phyloP scores from a whole-genome alignment of 148 eudicot genomes.

The Cornus kousa region DNA sequence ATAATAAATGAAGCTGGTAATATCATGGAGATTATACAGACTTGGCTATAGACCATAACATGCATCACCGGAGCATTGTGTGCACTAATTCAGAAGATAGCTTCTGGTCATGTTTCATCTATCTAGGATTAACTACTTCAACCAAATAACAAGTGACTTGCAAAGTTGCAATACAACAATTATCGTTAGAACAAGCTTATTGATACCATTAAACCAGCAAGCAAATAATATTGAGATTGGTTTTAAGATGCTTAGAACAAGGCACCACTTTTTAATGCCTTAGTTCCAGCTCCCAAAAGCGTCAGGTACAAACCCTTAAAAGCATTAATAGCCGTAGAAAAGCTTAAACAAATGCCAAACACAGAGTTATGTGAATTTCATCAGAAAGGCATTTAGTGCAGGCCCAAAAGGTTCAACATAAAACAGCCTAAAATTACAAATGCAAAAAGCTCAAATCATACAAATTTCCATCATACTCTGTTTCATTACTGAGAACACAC shows the following conservation, averaged over 20 bases:
- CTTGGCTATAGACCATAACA: conserved; percentile 35
- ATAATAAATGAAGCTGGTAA: no score
- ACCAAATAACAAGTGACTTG: conserved; percentile 61
- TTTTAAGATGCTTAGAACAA: not conserved
- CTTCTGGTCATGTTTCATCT: conserved; percentile 80
- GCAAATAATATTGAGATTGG: not conserved
- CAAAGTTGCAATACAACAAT: conserved; percentile 46
- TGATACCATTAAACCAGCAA: not conserved
- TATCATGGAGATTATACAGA: not conserved
- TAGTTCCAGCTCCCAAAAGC: not conserved
- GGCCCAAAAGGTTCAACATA: not conserved
- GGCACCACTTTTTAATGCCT: not conserved
- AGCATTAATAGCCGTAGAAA: not conserved
- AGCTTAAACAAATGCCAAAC: not conserved
- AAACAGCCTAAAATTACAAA: not conserved
- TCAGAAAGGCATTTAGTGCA: no score
- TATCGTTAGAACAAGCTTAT: not conserved
- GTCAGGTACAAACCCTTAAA: not conserved
- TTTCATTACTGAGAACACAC: not conserved
- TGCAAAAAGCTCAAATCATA: no score
- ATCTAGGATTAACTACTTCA: conserved; percentile 64
- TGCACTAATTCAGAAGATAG: conserved; percentile 89
- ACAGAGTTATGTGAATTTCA: no score
- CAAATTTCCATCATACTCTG: no score
- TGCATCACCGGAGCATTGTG: conserved; percentile 94